Base-by-base conservation (phyloP, 108 stramenopile genomes). In the Cyclotella baltica region DNA sequence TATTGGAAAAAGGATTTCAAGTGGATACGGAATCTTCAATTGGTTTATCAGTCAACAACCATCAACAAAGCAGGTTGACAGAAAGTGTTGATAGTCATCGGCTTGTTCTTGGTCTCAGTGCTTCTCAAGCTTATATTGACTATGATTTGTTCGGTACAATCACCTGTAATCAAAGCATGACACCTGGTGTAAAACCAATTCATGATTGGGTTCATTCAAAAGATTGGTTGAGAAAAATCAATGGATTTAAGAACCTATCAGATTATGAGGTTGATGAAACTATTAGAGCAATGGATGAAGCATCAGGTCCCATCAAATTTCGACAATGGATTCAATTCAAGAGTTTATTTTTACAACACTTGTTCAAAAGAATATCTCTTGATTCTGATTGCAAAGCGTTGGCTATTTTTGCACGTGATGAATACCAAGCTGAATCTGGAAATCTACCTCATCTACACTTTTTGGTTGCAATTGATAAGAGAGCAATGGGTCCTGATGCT, bases 401-500 rank as follows among this genome's bases (percentile, higher is more conserved):
- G 9, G 53, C 53, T 18, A 23, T 55, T 23, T 55, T 55, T 25
- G n/a, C 53, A 15, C 53, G 53, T 18, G 53, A 55, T 55, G 53
- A 55, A 55, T 55, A 55, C 53, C 53, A 55, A 55, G 23, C n/a
- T 8, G 9, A 18, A 55, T 55, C 53, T 55, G 53, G 53, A 10
- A 55, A 55, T n/a, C 53, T 55, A 25, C 23, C 23, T 55, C 53
- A 55, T 55, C 22, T 23, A 10, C 53, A 55, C 19, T 55, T 18
- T 55, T 8, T 55, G 22, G n/a, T 55, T n/a, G 53, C n/a, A 18
- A 55, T 55, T 8, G 22, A 23, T 25, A n/a, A 23, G 19, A 25
- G 8, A 23, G 23, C 53, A 15, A 5, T 55, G 9, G 53, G 23
- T n/a, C 53, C 22, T n/a, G n/a, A 55, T 55, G n/a, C 53, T 23